Evolutionary conservation across 139 green algal species (phyloP), one percentile per base, ranked within the genome.

Genomic region (Volvox africanus): DNA sequence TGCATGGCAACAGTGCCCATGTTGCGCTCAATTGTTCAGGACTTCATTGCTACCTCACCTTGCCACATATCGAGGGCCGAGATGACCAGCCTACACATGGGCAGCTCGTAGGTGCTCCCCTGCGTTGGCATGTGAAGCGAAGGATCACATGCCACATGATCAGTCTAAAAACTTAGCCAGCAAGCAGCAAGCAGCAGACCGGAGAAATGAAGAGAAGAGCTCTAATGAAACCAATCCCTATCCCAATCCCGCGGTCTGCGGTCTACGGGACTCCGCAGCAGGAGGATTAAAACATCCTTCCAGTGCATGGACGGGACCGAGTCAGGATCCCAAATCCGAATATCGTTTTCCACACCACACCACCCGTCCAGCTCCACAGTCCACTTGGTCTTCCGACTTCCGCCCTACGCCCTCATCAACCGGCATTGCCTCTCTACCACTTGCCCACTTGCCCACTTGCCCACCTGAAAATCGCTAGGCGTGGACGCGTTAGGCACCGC

Each of bases 61-160:
- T 88, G 33, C 62, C 62, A 88, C 82, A 88, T 65, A 32, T 88
- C 82, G 62, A 67, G 32, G 12, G 82, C 82, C 0, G 33, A 65
- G 62, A 88, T 88, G 9, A 88, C 82, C 33, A 88, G 9, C 6
- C 82, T 30, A 35, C 82, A 88, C 28, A 68, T 37, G 0, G 28
- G 26, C 50, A 75, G 33, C 62, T 21, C 33, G 50, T 88, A 75
- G 20, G 11, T 22, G 61, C 61, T 87, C 1, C 61, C n/a, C 76
- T 82, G 76, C 11, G 67, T 75, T 32, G 24, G 22, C 11, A 6
- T 28, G 22, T 75, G 22, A 75, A 14, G 22, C 22, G 67, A 32
- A 75, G 24, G 22, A 28, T 75, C 67, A 26, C 24, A 6, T n/a
- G n/a, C n/a, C 22, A 75, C 67, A 28, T 75, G 24, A 75, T 12